Evolutionary conservation across 805 yeast species (phyloP).

Genomic region (Torulaspora delbrueckii): DNA sequence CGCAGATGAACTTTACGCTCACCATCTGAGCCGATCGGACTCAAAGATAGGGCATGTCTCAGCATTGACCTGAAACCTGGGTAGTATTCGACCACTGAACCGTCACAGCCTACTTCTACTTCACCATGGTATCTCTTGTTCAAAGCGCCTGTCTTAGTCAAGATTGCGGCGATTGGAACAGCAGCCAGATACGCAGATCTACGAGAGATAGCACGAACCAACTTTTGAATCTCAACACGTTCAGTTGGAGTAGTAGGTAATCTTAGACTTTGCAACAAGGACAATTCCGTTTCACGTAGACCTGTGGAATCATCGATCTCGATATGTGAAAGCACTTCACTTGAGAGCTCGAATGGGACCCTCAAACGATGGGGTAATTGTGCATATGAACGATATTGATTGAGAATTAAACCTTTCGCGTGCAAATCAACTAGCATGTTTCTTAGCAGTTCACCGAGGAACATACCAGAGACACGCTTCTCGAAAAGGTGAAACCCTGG

Average conservation of each 20-base stretch:
- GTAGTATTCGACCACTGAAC: constrained; percentile 87
- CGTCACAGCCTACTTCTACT: constrained; percentile 94
- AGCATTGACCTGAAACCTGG: constrained; percentile 83
- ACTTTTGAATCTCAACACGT: constrained; percentile 62
- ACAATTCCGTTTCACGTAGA: constrained; percentile 63
- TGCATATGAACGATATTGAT: constrained; percentile 43
- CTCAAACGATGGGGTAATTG: constrained; percentile 54
- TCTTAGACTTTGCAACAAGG: constrained; percentile 61
- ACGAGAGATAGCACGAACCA: constrained; percentile 74
- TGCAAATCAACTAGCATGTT: constrained; percentile 66
- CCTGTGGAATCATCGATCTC: constrained; percentile 80
- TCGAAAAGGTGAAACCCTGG: constrained; percentile 88
- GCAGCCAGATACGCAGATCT: constrained; percentile 91
- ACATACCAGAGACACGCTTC: constrained; percentile 89
- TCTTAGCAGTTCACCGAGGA: constrained; percentile 83
- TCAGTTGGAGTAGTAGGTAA: constrained; percentile 67
- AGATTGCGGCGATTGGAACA: constrained; percentile 81
- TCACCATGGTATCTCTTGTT: constrained; percentile 53
- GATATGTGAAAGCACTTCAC: constrained; percentile 80
- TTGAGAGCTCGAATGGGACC: constrained; percentile 71
- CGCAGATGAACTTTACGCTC: constrained; percentile 70
- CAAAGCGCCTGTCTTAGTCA: constrained; percentile 62
- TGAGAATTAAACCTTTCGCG: constrained; percentile 52
- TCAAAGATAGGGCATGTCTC: constrained; percentile 67
- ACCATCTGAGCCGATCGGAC: constrained; percentile 68